phyloP scores from a whole-genome alignment of 2,329 filamentous ascomycete genomes.

The Alternaria brassicicola region DNA sequence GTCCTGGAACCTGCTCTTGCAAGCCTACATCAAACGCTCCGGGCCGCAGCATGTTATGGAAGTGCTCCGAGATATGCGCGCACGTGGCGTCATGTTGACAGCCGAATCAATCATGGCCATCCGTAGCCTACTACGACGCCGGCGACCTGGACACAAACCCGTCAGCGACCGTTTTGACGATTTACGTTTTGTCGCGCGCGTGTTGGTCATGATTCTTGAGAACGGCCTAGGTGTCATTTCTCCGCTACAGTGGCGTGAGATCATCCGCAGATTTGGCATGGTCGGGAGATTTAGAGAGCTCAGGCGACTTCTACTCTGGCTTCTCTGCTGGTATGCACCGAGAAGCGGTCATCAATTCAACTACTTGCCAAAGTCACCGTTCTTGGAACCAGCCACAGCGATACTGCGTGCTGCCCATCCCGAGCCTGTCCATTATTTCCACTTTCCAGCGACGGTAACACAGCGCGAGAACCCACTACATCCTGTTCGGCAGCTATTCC shows the following conservation, averaged over 20 bases:
- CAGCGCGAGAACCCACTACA: slow-evolving; percentile 22
- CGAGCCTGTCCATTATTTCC: slow-evolving; percentile 21
- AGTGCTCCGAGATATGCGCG: slow-evolving; percentile 59
- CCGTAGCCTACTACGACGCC: slow-evolving; percentile 47
- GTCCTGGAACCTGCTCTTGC: slow-evolving; percentile 57
- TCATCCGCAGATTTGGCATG: slow-evolving; percentile 67
- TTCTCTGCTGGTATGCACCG: slow-evolving; percentile 52
- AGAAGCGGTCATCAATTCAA: slow-evolving; percentile 25
- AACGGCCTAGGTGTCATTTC: slow-evolving; percentile 51
- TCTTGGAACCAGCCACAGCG: slow-evolving; percentile 26
- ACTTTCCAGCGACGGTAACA: slow-evolving; percentile 15
- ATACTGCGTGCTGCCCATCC: slow-evolving; percentile 25
- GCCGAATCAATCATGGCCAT: slow-evolving; percentile 52
- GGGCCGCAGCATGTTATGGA: slow-evolving; percentile 34
- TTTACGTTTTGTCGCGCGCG: slow-evolving; percentile 54
- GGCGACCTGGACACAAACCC: slow-evolving; percentile 49
- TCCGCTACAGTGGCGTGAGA: slow-evolving; percentile 60
- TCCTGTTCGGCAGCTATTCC: slow-evolving; percentile 39
- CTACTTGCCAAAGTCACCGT: slow-evolving; percentile 29
- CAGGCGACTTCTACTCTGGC: slow-evolving; percentile 58
- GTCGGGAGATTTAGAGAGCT: slow-evolving; percentile 58
- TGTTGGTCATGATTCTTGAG: slow-evolving; percentile 57
- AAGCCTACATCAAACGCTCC: slow-evolving; percentile 45
- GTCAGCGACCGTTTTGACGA: slow-evolving; percentile 40
- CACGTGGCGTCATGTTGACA: slow-evolving; percentile 51